A percentile compares a stretch with the other conserved stretches of the same genome.
phyloP scores from a whole-genome alignment of 2,329 filamentous ascomycete species.

The Colletotrichum aenigma region DNA sequence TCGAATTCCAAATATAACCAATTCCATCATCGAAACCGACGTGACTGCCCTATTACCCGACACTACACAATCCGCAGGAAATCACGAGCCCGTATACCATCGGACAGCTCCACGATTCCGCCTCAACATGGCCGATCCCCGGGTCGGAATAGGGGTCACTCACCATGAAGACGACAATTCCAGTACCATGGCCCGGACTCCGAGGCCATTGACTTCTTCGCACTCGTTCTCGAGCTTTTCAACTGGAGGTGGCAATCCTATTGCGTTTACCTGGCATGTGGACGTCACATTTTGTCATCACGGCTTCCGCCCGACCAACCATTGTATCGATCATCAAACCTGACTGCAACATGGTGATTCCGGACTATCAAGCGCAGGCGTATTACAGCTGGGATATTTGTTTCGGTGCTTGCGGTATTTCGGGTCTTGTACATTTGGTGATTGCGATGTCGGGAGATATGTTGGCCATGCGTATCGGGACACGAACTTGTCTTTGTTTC shows the following conservation, averaged over 20 bases:
- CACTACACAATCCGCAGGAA: background rate
- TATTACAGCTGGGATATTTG: background rate
- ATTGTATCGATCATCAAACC: background rate
- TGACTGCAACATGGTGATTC: background rate
- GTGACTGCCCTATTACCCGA: background rate
- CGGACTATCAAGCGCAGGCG: background rate
- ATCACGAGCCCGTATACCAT: background rate
- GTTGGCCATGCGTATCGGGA: background rate
- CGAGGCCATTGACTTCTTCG: no score
- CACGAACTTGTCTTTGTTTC: background rate
- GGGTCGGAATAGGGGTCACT: background rate
- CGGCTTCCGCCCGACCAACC: background rate
- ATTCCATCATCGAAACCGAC: background rate
- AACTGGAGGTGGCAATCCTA: no score
- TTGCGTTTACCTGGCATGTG: background rate
- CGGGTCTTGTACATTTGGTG: background rate
- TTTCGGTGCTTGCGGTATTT: background rate
- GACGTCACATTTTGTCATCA: background rate
- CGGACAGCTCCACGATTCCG: background rate
- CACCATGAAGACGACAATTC: no score
- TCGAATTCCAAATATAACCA: background rate
- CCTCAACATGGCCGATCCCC: background rate
- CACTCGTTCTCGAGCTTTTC: no score
- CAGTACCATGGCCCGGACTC: no score
- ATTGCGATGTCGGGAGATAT: background rate